These are phyloP conservation scores for Biscogniauxia marginata DNA, from an alignment of 2,329 filamentous ascomycete genomes.

Conservation along the genomic window DNA sequence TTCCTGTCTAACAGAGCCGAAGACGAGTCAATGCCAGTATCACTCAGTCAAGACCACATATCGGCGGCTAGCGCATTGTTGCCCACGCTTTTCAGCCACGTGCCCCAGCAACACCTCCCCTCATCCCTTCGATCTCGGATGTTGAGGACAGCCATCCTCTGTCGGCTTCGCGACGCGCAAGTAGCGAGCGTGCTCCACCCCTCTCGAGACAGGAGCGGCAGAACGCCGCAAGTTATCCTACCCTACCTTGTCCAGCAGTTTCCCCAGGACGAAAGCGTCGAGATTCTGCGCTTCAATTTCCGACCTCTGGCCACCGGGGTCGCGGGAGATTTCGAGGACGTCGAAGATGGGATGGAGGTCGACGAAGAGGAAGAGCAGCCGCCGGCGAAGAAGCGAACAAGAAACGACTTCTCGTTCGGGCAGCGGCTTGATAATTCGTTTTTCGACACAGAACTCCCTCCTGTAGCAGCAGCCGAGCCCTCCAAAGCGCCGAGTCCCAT, in stretches of 20 bases:
- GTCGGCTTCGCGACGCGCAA: slow-evolving; percentile 68
- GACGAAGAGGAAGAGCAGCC: slow-evolving; percentile 26
- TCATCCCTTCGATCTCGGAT: slow-evolving; percentile 70
- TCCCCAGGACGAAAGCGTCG: slow-evolving; percentile 62
- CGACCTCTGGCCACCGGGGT: slow-evolving; percentile 36
- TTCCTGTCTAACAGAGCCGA: slow-evolving; percentile 55
- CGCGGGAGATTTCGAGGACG: slow-evolving; percentile 33
- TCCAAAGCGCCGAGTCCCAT: slow-evolving; percentile 8
- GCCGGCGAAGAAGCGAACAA: slow-evolving; percentile 18
- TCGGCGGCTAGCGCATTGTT: slow-evolving; percentile 62
- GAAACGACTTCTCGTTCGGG: slow-evolving; percentile 24
- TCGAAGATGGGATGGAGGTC: slow-evolving; percentile 36
- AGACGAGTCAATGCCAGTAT: slow-evolving; percentile 30
- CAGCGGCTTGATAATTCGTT: slow-evolving; percentile 16
- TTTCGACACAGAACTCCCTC: slow-evolving; percentile 6
- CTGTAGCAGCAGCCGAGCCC: slow-evolving; percentile 7
- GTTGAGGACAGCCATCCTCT: slow-evolving; percentile 78
- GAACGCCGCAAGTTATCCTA: slow-evolving; percentile 70
- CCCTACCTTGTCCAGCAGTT: slow-evolving; percentile 73
- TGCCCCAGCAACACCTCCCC: slow-evolving; percentile 68
- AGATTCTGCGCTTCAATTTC: slow-evolving; percentile 66
- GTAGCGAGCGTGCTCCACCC: slow-evolving; percentile 81
- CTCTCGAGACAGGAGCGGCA: slow-evolving; percentile 60
- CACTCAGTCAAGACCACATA: slow-evolving; percentile 46
- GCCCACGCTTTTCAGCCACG: slow-evolving; percentile 55